A percentile compares a stretch with the other conserved stretches of the same genome.
Conservation (phyloP, 257 asterid species). For the Primulina huaijiensis region DNA sequence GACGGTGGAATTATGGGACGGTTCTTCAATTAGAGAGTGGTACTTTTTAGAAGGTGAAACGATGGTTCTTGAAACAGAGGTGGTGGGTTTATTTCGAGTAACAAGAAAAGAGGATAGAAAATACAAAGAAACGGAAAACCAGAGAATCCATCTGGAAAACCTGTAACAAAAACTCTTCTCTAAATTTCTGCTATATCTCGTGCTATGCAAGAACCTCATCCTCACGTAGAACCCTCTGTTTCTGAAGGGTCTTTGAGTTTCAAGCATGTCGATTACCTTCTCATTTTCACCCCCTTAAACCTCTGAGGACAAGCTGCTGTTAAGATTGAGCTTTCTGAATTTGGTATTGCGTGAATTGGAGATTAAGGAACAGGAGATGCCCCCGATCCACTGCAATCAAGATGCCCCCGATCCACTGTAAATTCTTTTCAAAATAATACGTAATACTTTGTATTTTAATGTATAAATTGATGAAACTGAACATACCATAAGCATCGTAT, state of each 20-base stretch:
- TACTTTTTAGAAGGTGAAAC: conserved; percentile 45
- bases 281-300: conserved; percentile 30
- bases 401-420: no score
- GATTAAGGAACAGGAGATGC: conserved; percentile 40
- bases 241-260: conserved; percentile 30
- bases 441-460: no score
- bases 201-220: conserved; percentile 55
- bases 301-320: conserved; percentile 30
- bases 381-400: no score
- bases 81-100: conserved; percentile 38
- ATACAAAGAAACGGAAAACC: conserved; percentile 59
- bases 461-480: no score
- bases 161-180: conserved; percentile 39
- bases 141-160: conserved; percentile 68
- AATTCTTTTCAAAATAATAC: neutral
- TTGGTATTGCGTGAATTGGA: conserved; percentile 45
- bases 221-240: conserved; percentile 62
- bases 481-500: no score
- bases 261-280: conserved; percentile 29
- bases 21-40: conserved; percentile 60
- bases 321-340: conserved; percentile 46
- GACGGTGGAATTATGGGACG: conserved; percentile 28
- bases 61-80: conserved; percentile 42
- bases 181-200: conserved; percentile 27
- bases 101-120: conserved; percentile 57